Conservation (phyloP, 352 stramenopile species). For the Globisporangium paroecandrum region DNA sequence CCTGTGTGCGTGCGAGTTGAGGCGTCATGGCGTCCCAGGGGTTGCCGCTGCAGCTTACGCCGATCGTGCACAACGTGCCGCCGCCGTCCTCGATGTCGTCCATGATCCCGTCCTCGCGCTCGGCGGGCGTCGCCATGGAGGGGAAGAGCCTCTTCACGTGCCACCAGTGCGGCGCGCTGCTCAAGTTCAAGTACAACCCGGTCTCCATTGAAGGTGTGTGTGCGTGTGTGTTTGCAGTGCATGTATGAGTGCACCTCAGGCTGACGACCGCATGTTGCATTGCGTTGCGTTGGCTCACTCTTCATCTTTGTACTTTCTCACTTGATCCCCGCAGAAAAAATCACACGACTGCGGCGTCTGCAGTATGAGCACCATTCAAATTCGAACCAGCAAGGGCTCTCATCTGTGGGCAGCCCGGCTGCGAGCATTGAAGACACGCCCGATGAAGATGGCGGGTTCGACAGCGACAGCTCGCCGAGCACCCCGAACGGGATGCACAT, state of each 20-base stretch:
- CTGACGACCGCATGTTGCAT: neutral
- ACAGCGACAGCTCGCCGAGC: constrained; percentile 11
- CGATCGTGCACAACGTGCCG: constrained; percentile 20
- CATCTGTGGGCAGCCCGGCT: constrained; percentile 15
- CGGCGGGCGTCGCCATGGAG: constrained; percentile 44
- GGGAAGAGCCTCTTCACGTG: constrained; percentile 79
- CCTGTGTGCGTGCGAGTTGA: neutral
- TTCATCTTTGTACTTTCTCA: neutral
- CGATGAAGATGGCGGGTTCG: constrained; percentile 24
- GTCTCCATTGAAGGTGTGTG: constrained; percentile 52
- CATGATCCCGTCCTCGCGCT: constrained; percentile 18
- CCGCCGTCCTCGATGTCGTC: constrained; percentile 7
- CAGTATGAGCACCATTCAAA: constrained; percentile 28
- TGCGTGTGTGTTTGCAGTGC: neutral
- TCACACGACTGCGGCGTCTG: constrained; percentile 45
- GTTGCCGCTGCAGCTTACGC: constrained; percentile 17
- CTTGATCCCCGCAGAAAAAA: constrained; percentile 31
- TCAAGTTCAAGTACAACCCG: constrained; percentile 64
- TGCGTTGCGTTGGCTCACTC: neutral
- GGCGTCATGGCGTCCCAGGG: constrained; percentile 15
- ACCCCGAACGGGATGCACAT: constrained; percentile 1
- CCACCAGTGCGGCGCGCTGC: constrained; percentile 60
- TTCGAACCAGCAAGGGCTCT: constrained; percentile 6
- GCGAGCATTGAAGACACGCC: constrained; percentile 18
- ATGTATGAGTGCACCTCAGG: neutral